These are phyloP conservation scores for Floccularia luteovirens DNA, from an alignment of 768 basidiomycete species.

Conservation along the genomic window DNA sequence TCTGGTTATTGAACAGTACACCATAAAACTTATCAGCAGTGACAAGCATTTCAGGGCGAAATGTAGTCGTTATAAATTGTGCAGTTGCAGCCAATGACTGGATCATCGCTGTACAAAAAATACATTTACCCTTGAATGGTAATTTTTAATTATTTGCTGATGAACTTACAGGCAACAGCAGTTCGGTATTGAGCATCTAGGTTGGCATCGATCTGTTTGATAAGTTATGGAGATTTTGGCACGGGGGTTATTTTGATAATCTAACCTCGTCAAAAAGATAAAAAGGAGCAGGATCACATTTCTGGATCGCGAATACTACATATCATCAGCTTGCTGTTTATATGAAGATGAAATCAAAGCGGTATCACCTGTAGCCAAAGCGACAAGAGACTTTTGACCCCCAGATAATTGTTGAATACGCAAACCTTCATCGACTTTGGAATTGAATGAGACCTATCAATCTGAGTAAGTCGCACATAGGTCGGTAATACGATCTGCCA, in stretches of 20 bases:
- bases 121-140: background rate
- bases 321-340: background rate
- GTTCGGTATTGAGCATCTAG: slow-evolving; percentile 97
- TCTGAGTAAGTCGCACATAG: background rate
- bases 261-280: slow-evolving; percentile 95
- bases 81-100: slow-evolving; percentile 79
- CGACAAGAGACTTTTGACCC: slow-evolving; percentile 95
- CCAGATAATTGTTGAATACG: slow-evolving; percentile 96
- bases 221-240: background rate
- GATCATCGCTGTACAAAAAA: slow-evolving; percentile 70
- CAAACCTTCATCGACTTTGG: slow-evolving; percentile 93
- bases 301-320: slow-evolving; percentile 95
- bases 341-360: slow-evolving; percentile 4
- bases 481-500: background rate
- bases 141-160: background rate
- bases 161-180: slow-evolving; percentile 78
- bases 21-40: slow-evolving; percentile 97
- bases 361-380: slow-evolving; percentile 74
- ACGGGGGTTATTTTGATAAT: background rate
- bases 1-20: slow-evolving; percentile 92
- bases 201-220: slow-evolving; percentile 84
- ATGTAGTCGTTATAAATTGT: slow-evolving; percentile 98
- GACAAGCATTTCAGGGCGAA: slow-evolving; percentile 94
- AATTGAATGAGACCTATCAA: slow-evolving; percentile 92
- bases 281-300: slow-evolving; percentile 98